Evolutionary conservation across 164 flowering plant genomes (phyloP).

Genomic region (Aristolochia fimbriata): DNA sequence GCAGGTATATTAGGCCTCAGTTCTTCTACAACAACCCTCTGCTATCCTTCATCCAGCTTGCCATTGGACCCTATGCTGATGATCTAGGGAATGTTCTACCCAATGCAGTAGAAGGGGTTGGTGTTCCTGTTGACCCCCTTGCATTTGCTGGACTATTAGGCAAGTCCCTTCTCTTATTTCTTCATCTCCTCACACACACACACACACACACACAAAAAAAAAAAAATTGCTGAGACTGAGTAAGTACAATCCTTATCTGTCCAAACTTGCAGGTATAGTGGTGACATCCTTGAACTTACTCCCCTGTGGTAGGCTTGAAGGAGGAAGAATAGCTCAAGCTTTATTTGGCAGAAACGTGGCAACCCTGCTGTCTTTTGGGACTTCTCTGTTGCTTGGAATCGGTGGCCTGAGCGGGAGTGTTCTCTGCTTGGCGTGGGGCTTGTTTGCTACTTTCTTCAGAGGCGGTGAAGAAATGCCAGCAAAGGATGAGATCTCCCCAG

Average conservation of each 20-base stretch:
- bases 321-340: conserved; percentile 95
- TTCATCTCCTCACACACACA: not conserved
- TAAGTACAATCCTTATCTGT: too few relatives aligned
- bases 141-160: conserved; percentile 97
- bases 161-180: conserved; percentile 16
- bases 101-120: conserved; percentile 94
- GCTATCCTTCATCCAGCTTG: conserved; percentile 81
- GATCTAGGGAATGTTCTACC: conserved; percentile 97
- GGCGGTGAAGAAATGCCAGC: conserved; percentile 94
- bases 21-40: conserved; percentile 87
- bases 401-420: conserved; percentile 92
- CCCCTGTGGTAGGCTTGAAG: conserved; percentile 92
- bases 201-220: too few relatives aligned
- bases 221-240: too few relatives aligned
- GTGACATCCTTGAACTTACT: conserved; percentile 87
- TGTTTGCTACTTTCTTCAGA: conserved; percentile 88
- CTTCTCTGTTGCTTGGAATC: conserved; percentile 70
- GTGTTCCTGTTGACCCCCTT: conserved; percentile 94
- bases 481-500: conserved; percentile 81
- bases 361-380: conserved; percentile 55
- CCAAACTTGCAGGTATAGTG: conserved; percentile 63
- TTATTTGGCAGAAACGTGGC: conserved; percentile 80
- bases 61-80: conserved; percentile 85
- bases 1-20: conserved; percentile 91
- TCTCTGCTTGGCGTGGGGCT: conserved; percentile 90